Evolutionary conservation across 345 rosid species (phyloP), one percentile per base, ranked within the genome.

Genomic region (Eucalyptus paniculata): DNA sequence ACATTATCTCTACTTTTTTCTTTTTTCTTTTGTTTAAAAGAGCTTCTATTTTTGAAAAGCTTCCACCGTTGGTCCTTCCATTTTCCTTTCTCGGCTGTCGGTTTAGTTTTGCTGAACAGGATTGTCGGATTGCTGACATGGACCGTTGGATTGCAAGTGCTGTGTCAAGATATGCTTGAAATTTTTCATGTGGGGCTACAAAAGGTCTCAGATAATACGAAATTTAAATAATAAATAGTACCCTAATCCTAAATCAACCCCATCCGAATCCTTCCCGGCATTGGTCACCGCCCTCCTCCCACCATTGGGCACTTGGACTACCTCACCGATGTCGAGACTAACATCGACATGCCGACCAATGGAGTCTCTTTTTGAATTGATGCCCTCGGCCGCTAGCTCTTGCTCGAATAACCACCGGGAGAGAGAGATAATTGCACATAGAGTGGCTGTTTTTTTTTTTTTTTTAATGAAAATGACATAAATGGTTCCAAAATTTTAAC

Each of bases 401-500:
- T 23, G 62, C 62, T 23, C 30, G 12, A 24, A 56, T 56, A 23
- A 56, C 30, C 28, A 56, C 13, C 6, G 28, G 12, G 58, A 53
- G 26, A 53, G 58, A 4, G 62, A 56, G 62, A 56, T 30, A 56
- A 28, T 56, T 24, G 58, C 58, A 54, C 12, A 23, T 8, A 21
- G 56, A 51, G 56, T 3, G 56, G 56, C 3, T 18, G 4, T 18
- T 18, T 18, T 51, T 18, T 17, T 50, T 18, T 17, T 50, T 49
- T 16, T 50, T 50, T 50, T 2, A 6, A 51, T 4, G 0, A 51
- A 51, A 51, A 51, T 18, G 4, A 51, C 21, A 51, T 51, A 51
- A 51, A 51, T 18, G 23, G 2, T 51, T 51, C 4, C 0, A 3
- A 0, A 51, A 51, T 1, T 53, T 53, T 53, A 53, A 53, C 11